phyloP scores from a whole-genome alignment of 2,329 filamentous ascomycete species.

The Exophiala alcalophila region DNA sequence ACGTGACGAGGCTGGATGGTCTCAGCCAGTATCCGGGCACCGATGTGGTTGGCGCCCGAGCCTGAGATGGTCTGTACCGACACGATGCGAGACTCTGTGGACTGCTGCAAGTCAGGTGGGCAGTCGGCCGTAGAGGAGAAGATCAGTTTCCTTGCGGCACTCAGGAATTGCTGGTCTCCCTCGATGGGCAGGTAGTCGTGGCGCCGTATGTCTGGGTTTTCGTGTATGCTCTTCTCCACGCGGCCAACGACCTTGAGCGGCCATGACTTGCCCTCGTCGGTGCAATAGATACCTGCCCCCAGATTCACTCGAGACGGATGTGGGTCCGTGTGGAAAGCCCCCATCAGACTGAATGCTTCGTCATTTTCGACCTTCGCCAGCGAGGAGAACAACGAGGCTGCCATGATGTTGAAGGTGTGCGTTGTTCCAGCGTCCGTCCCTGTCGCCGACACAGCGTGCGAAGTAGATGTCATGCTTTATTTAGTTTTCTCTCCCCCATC shows the following conservation, averaged over 20 bases:
- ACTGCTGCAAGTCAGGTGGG: slow-evolving; percentile 34
- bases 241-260: slow-evolving; percentile 48
- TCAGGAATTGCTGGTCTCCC: slow-evolving; percentile 77
- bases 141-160: slow-evolving; percentile 82
- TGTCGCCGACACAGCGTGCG: too few relatives aligned
- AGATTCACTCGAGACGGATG: slow-evolving; percentile 40
- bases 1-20: slow-evolving; percentile 74
- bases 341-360: too few relatives aligned
- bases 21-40: slow-evolving; percentile 82
- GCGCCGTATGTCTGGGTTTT: too few relatives aligned
- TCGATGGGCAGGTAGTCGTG: slow-evolving; percentile 98
- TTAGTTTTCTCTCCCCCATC: too few relatives aligned
- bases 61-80: slow-evolving; percentile 93
- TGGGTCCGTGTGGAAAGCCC: slow-evolving; percentile 30
- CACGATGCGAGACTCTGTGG: slow-evolving; percentile 49
- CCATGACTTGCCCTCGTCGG: slow-evolving; percentile 40
- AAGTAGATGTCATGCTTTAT: too few relatives aligned
- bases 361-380: too few relatives aligned
- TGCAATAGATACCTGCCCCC: slow-evolving; percentile 42
- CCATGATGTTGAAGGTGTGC: too few relatives aligned
- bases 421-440: too few relatives aligned
- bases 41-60: slow-evolving; percentile 89
- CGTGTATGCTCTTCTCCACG: too few relatives aligned
- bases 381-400: too few relatives aligned
- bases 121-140: slow-evolving; percentile 42